Base-by-base conservation (phyloP, 768 basidiomycete species). In the Kwoniella dendrophila region DNA sequence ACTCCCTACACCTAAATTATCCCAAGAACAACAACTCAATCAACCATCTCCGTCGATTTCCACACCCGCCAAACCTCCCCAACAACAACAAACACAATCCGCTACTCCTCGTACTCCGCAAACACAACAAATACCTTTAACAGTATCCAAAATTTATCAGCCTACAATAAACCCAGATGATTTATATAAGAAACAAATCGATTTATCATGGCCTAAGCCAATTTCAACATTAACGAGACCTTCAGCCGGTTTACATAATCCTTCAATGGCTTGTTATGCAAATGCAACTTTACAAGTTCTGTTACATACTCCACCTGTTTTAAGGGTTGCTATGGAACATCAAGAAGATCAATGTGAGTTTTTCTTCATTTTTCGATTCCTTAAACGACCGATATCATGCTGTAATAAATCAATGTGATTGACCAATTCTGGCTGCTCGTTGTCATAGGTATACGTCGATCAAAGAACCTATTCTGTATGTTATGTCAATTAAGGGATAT, bases 231-330 rank as follows among this genome's bases (percentile, higher is more conserved):
- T 12, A 22, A 72, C 67, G 36, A 16, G 47, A 32, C 43, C 53
- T 4, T 68, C 60, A 1, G 64, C 70, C 51, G 93, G 93, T 1
- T 81, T 97, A 47, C 83, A 85, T 73, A 97, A 97, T 79, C 87
- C 82, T 27, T 92, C 91, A 47, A 98, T 97, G 74, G 95, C 92
- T 1, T 99, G 96, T 80, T 99, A 95, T 78, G 82, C 97, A 70
- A 99, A 99, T 78, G 92, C 92, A 68, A 90, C 88, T 22, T 80
- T 98, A 50, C 96, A 99, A 81, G 92, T 92, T 71, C 84, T 98
- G 51, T 79, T 96, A 14, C 93, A 98, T 73, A 97, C 95, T 0
- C 87, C 93, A 8, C 92, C 94, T 1, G 83, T 99, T 2, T 50
- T 72, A 11, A 34, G 68, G 20, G 64, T 72, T 14, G 69, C 69